These are phyloP conservation scores for Acacia crassicarpa DNA, from an alignment of 306 rosid species.

Conservation along the genomic window DNA sequence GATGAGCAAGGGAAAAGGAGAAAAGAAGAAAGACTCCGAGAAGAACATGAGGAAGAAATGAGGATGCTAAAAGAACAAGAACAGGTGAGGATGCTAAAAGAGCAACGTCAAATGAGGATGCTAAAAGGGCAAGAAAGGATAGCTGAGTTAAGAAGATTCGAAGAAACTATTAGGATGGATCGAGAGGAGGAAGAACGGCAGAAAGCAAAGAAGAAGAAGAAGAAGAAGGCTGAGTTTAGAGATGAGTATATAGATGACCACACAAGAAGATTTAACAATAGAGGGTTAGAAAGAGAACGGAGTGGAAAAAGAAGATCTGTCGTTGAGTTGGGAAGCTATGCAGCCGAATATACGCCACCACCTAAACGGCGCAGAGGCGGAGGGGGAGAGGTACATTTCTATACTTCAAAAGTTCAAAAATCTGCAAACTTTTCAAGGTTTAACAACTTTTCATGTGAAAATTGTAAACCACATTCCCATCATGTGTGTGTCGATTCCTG, in stretches of 20 bases:
- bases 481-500: background rate
- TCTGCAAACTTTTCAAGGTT: background rate
- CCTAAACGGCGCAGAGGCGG: conserved; percentile 97
- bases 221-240: conserved; percentile 56
- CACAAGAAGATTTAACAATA: conserved; percentile 65
- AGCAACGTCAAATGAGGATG: conserved; percentile 57
- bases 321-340: conserved; percentile 63
- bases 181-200: conserved; percentile 87
- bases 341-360: conserved; percentile 52
- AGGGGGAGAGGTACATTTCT: conserved; percentile 66
- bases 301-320: conserved; percentile 65
- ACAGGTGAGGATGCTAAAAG: conserved; percentile 60
- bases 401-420: conserved; percentile 6
- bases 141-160: conserved; percentile 65
- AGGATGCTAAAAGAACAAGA: conserved; percentile 24
- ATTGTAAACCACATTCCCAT: background rate
- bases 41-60: conserved; percentile 58
- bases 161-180: conserved; percentile 79
- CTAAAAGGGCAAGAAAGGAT: conserved; percentile 70
- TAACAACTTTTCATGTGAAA: background rate
- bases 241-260: conserved; percentile 74
- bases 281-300: conserved; percentile 70
- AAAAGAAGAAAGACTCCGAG: conserved; percentile 60
- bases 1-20: conserved; percentile 74
- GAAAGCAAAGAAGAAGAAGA: conserved; percentile 82